phyloP scores from a whole-genome alignment of 2,329 filamentous ascomycete genomes.

The Talaromyces atroroseus region DNA sequence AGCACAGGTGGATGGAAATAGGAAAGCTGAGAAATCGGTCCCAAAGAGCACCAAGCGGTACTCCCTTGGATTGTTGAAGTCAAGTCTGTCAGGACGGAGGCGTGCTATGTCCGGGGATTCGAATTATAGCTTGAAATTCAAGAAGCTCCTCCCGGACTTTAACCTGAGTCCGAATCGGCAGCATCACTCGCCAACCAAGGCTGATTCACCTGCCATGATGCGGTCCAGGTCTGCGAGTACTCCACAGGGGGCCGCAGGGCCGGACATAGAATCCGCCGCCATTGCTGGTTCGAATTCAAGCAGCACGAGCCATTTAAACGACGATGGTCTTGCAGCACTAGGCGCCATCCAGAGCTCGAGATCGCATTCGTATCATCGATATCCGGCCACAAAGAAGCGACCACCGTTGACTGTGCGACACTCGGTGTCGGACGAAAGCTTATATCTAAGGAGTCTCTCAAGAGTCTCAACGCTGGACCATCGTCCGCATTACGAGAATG shows the following conservation, averaged over 20 bases:
- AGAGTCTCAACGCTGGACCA: slow-evolving; percentile 78
- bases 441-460: slow-evolving; percentile 67
- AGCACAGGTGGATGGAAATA: slow-evolving; percentile 1
- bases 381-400: slow-evolving; percentile 21
- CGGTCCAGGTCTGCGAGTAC: slow-evolving; percentile 8
- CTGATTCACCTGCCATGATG: slow-evolving; percentile 15
- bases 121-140: slow-evolving; percentile 23
- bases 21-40: slow-evolving; percentile 14
- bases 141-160: slow-evolving; percentile 33
- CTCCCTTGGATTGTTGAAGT: background rate
- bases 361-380: slow-evolving; percentile 28
- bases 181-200: slow-evolving; percentile 24
- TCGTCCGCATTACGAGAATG: slow-evolving; percentile 71
- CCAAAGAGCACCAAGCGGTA: background rate
- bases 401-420: slow-evolving; percentile 45
- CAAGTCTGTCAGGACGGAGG: slow-evolving; percentile 24
- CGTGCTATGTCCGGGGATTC: slow-evolving; percentile 34
- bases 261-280: background rate
- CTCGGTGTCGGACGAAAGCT: slow-evolving; percentile 70
- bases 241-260: slow-evolving; percentile 5
- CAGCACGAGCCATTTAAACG: slow-evolving; percentile 15
- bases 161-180: slow-evolving; percentile 26
- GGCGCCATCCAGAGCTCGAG: slow-evolving; percentile 24
- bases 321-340: slow-evolving; percentile 31
- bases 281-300: background rate